Base-by-base conservation (phyloP, 148 eudicot species). In the Cornus controversa region DNA sequence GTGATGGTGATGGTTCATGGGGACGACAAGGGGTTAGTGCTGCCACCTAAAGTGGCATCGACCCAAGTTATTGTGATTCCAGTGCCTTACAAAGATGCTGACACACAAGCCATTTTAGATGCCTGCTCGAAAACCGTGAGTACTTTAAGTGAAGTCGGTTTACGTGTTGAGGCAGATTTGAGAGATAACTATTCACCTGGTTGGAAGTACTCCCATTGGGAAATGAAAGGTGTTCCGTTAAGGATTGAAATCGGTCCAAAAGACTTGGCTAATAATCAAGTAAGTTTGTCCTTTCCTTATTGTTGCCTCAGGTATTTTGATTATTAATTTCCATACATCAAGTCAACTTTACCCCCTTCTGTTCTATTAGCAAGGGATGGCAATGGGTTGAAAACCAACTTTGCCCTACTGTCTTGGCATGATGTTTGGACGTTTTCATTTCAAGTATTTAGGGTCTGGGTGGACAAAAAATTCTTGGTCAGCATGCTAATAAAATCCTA, bases 1-100 rank as follows among this genome's bases (percentile, higher is more conserved):
- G 99, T 93, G 82, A 96, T 96, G 99, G 92, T 96, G 80, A 96
- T 96, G 99, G 92, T 90, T 67, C 99, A 96, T 75, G 99, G 99
- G 78, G 99, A 96, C 83, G 97, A 96, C 80, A 96, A 93, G 87
- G 99, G 99, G 79, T 82, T 96, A 81, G 98, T 96, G 71, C 79
- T 96, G 78, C 99, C 99, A 60, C 99, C 99, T 66, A 96, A 93
- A 91, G 98, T 93, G 24, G 93, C 99, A 66, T 84, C 97, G 74
- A 70, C 87, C 73, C 99, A 96, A 88, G 90, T 93, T 71, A 81
- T 96, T 75, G 99, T 96, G 81, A 82, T 93, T 70, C 99, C 98
- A 14, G 98, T 96, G 31, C 99, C 99, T 79, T 91, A 89, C 83
- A 96, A 96, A 84, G 97, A 92, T 80, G 99, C 97, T 18, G 89